Base-by-base conservation (phyloP, 768 basidiomycete species). In the Megacollybia marginata region DNA sequence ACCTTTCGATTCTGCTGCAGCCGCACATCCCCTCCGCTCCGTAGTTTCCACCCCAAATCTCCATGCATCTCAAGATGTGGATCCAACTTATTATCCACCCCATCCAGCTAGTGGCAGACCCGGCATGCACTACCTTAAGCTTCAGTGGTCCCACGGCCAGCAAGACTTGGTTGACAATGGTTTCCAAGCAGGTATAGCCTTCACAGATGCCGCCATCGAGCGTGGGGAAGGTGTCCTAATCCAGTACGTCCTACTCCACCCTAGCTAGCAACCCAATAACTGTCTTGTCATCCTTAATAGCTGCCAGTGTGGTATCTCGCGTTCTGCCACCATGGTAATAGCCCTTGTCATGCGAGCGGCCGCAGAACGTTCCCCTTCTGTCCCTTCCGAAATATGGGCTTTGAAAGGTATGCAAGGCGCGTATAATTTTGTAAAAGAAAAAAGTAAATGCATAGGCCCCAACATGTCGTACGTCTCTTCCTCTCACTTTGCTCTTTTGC, bases 311-410 rank as follows among this genome's bases (percentile, higher is more conserved):
- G 92, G 92, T 57, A 86, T 95, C 33, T 93, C 92, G 18, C 79
- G 92, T 55, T 92, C 88, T 9, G 92, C 92, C 15, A 94, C 92
- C 2, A 69, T 94, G 62, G 80, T 87, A 45, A 94, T 95, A 53
- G 92, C 92, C 34, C 76, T 93, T 50, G 89, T 93, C 54, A 95
- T 95, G 92, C 82, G 90, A 47, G 88, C 91, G n/a, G 89, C 92
- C 28, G 82, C 84, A 44, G 73, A 79, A 42, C 75, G 73, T 53
- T 79, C 79, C 11, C 70, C 84, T 12, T 71, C 70, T 38, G 87
- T 88, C 19, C 82, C 86, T 12, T 74, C 85, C 36, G 81, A 88
- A 54, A 79, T 91, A 6, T 86, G 83, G 82, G 76, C 79, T 9
- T 71, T 92, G 53, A 82, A 82, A 54, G 89, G 91, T 47, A 92